These are phyloP conservation scores for Gentiana dahurica DNA, from an alignment of 257 asterid genomes.

Conservation along the genomic window DNA sequence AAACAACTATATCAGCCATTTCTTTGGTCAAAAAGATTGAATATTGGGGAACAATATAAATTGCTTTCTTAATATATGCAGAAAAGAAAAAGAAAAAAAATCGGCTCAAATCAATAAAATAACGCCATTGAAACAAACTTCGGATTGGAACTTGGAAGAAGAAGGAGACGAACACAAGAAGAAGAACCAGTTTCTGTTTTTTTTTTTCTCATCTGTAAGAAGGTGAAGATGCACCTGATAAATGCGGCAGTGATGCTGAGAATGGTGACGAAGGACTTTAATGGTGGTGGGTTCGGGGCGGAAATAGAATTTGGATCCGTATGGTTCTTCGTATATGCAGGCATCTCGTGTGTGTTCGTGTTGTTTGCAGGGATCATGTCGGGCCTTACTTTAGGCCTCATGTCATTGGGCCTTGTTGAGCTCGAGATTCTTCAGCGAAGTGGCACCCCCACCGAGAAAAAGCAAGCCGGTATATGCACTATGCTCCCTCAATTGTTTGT, in stretches of 20 bases:
- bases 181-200: not conserved
- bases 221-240: slow-evolving; percentile 36
- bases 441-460: slow-evolving; percentile 70
- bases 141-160: no score
- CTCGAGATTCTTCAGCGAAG: slow-evolving; percentile 94
- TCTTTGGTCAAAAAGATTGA: no score
- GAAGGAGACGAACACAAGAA: no score
- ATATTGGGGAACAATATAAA: no score
- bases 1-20: no score
- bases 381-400: slow-evolving; percentile 80
- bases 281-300: slow-evolving; percentile 29
- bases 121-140: no score
- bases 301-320: slow-evolving; percentile 76
- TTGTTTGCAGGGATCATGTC: slow-evolving; percentile 92
- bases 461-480: slow-evolving; percentile 52
- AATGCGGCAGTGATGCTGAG: slow-evolving; percentile 49
- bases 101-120: no score
- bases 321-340: slow-evolving; percentile 71
- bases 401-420: slow-evolving; percentile 90
- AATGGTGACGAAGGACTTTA: slow-evolving; percentile 24
- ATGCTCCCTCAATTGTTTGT: not conserved
- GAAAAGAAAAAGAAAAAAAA: no score
- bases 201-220: not conserved
- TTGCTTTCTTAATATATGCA: no score
- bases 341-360: slow-evolving; percentile 67